Evolutionary conservation across 2,329 filamentous ascomycete genomes (phyloP).

Genomic region (Pyrenochaeta sp.): DNA sequence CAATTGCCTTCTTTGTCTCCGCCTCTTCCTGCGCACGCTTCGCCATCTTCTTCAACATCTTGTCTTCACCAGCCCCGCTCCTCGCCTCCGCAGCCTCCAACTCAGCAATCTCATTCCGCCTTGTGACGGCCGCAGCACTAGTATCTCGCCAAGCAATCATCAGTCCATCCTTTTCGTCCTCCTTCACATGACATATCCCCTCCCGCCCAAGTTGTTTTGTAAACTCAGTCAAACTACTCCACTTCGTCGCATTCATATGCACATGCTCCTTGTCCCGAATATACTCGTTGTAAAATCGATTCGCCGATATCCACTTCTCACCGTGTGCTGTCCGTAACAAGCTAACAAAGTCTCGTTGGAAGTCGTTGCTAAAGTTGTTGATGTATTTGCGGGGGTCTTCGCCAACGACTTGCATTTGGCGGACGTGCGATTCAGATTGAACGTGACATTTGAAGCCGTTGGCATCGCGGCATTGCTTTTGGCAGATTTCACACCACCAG

Average conservation of each 20-base stretch:
- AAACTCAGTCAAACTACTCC: slow-evolving; percentile 88
- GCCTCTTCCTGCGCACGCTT: slow-evolving; percentile 72
- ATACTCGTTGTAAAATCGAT: slow-evolving; percentile 95
- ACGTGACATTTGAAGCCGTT: slow-evolving; percentile 79
- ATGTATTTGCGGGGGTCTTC: slow-evolving; percentile 87
- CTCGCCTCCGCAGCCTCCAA: slow-evolving; percentile 89
- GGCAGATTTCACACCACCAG: slow-evolving; percentile 89
- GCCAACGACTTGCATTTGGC: slow-evolving; percentile 88
- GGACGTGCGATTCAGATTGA: slow-evolving; percentile 83
- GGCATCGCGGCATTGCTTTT: slow-evolving; percentile 79
- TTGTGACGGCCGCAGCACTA: slow-evolving; percentile 80
- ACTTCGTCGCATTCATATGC: slow-evolving; percentile 94
- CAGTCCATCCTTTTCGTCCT: slow-evolving; percentile 87
- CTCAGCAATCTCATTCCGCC: slow-evolving; percentile 81
- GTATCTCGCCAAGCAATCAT: slow-evolving; percentile 93
- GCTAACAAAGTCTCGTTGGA: slow-evolving; percentile 79
- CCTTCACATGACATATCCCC: slow-evolving; percentile 81
- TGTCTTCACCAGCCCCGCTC: slow-evolving; percentile 88
- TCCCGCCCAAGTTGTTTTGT: slow-evolving; percentile 86
- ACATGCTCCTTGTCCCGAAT: slow-evolving; percentile 77
- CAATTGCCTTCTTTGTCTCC: slow-evolving; percentile 45
- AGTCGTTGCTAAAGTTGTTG: slow-evolving; percentile 81
- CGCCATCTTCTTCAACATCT: slow-evolving; percentile 84
- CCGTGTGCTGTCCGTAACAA: slow-evolving; percentile 85
- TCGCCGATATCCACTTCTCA: slow-evolving; percentile 87